Evolutionary conservation across 1,284 basidiomycete genomes (phyloP).

Genomic region (Rhodotorula mucilaginosa): DNA sequence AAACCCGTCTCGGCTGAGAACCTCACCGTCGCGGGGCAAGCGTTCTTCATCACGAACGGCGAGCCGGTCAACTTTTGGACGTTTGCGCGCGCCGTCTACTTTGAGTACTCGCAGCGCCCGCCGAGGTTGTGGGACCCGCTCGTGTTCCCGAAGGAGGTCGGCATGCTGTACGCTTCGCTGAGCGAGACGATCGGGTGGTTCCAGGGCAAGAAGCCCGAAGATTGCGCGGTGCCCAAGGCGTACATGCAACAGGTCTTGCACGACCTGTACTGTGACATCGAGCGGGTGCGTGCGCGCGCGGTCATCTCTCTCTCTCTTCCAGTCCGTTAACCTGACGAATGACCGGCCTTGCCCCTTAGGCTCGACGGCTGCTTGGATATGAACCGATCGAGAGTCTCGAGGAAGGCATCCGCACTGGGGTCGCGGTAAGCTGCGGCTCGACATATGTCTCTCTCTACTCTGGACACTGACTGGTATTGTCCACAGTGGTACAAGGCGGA

Average conservation of each 20-base stretch:
- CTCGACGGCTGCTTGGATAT: slow-evolving; percentile 85
- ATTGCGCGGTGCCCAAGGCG: slow-evolving; percentile 67
- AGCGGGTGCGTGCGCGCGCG: slow-evolving; percentile 57
- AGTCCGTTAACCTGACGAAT: background rate
- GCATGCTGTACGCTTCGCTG: slow-evolving; percentile 52
- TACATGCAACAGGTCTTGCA: slow-evolving; percentile 60
- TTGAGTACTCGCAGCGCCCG: slow-evolving; percentile 63
- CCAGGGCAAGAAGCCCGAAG: slow-evolving; percentile 44
- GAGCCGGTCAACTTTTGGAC: slow-evolving; percentile 98
- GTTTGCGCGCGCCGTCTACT: slow-evolving; percentile 79
- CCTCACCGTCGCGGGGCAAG: slow-evolving; percentile 68
- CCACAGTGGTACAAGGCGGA: slow-evolving; percentile 36
- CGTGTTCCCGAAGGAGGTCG: slow-evolving; percentile 52
- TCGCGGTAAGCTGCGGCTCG: slow-evolving; percentile 47
- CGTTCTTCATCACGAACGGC: slow-evolving; percentile 96
- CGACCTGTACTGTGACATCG: slow-evolving; percentile 86
- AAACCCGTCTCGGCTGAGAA: background rate
- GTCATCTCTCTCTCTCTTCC: background rate
- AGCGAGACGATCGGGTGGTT: slow-evolving; percentile 57
- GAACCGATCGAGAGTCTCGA: slow-evolving; percentile 84
- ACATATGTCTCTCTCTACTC: background rate
- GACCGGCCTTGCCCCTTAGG: slow-evolving; percentile 46
- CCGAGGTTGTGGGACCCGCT: slow-evolving; percentile 44
- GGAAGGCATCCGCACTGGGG: slow-evolving; percentile 78
- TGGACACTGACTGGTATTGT: background rate